These are phyloP conservation scores for Thermothelomyces thermophilus DNA, from an alignment of 2,329 filamentous ascomycete species.

Conservation along the genomic window DNA sequence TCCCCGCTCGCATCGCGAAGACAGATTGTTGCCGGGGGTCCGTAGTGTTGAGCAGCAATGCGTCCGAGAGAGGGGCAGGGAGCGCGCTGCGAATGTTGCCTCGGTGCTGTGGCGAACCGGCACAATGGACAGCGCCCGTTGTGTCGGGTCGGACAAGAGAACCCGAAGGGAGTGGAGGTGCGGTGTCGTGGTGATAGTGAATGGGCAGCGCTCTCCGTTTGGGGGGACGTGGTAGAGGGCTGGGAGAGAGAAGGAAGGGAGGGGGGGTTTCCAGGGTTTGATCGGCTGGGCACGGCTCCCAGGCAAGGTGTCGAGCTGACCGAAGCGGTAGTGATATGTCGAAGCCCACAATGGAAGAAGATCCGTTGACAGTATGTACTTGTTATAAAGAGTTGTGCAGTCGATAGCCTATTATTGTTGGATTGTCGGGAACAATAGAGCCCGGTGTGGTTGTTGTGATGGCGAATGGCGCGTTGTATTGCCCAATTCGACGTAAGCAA, in stretches of 20 bases:
- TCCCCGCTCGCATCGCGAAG: slow-evolving; percentile 17
- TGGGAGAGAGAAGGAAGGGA: too few species aligned
- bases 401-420: slow-evolving; percentile 3
- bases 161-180: neutral
- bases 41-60: slow-evolving; percentile 9
- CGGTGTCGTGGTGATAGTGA: neutral
- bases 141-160: neutral
- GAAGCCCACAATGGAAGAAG: neutral
- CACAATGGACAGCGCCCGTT: neutral
- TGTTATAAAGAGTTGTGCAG: neutral
- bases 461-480: neutral
- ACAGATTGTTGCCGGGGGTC: slow-evolving; percentile 9
- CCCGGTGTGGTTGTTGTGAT: slow-evolving; percentile 7
- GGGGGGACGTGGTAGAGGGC: neutral
- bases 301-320: slow-evolving; percentile 18
- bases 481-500: slow-evolving; percentile 1
- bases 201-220: neutral
- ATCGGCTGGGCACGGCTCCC: slow-evolving; percentile 22
- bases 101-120: neutral
- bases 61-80: slow-evolving; percentile 3
- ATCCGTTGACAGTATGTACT: neutral
- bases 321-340: slow-evolving; percentile 20
- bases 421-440: slow-evolving; percentile 11
- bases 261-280: slow-evolving; percentile 19
- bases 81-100: neutral